Base-by-base conservation (phyloP, 164 flowering plant genomes). In the Brasenia schreberi region DNA sequence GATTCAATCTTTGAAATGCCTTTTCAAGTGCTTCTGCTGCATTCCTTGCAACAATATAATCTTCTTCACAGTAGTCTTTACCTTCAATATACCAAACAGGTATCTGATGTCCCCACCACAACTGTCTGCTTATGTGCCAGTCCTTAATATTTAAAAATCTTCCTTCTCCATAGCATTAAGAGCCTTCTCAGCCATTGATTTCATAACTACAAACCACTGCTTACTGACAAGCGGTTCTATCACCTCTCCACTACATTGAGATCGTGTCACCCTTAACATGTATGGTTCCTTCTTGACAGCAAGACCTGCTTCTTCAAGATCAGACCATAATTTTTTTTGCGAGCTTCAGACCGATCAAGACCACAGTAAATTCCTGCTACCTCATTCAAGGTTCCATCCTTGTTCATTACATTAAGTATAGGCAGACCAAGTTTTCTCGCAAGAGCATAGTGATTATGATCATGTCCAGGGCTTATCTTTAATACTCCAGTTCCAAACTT, bases 391-490 rank as follows among this genome's bases (percentile, higher is more conserved):
- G 98, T 94, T 42, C 92, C 98, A 80, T 94, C 98, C 82, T 94
- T 94, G 77, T 94, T 94, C 96, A 94, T 90, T 63, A 89, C 90
- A 82, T 86, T 94, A 53, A 94, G 96, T 65, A 94, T 90, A 17
- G 98, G 98, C 43, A 94, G 87, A 59, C 98, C 98, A 72, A 86
- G 88, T 79, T 94, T 94, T 72, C 96, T 81, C 65, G 97, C 98
- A 71, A 91, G 91, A 68, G 83, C 82, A 70, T 90, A 94, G 69
- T 94, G 97, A 75, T 85, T 94, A 71, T 90, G 97, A 86, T 94
- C 98, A 84, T 90, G 98, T 11, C 97, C 98, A 64, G 98, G 98
- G 79, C 96, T 94, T 80, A 94, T 89, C 84, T 94, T 90, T 81
- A 94, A 67, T 27, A 89, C 97, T 66, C 98, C 98, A 78, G 98